Evolutionary conservation across 768 basidiomycete species (phyloP), one percentile per base, ranked within the genome.

Genomic region (Auricularia cornea): DNA sequence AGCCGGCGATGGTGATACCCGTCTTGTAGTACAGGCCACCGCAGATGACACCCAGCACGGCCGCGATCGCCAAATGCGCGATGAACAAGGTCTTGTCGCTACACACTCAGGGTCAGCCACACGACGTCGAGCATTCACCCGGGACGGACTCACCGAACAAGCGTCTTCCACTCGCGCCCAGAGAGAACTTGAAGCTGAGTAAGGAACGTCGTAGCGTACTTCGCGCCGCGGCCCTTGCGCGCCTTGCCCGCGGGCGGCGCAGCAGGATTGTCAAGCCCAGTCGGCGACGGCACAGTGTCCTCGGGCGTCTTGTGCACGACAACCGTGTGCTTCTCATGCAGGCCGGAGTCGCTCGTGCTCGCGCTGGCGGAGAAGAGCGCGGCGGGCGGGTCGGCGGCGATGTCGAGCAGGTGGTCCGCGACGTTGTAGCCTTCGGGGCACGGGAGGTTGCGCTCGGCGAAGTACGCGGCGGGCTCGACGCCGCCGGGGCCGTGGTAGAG

Each of bases 11-110:
- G 3, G 84, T 88, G 23, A 83, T 76, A 38, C 81, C 83, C 0
- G 92, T 94, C 31, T 94, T 72, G 75, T 80, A 98, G 72, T 95
- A 97, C 62, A 96, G 73, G 0, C 95, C 94, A 63, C 90, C 92
- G 65, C 91, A 91, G 70, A 97, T 92, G 2, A 92, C 87, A 1
- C 95, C 95, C 6, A 97, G 76, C 1, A 94, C 70, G 8, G 83
- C 78, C 12, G 94, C 80, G 18, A 91, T 78, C 3, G 76, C 72
- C 28, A 92, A 71, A 75, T 98, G 95, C 0, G 93, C 85, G 44
- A 93, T 72, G 76, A 94, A 89, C 35, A 94, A 73, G 0, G 89
- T 85, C 71, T 88, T 90, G 70, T 96, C 94, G 70, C 92, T 89
- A 63, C n/a, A 59, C 8, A 29, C 11, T n/a, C n/a, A 41, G 16